These are phyloP conservation scores for Salinomyces thailandicus DNA, from an alignment of 2,329 filamentous ascomycete species.

Conservation along the genomic window DNA sequence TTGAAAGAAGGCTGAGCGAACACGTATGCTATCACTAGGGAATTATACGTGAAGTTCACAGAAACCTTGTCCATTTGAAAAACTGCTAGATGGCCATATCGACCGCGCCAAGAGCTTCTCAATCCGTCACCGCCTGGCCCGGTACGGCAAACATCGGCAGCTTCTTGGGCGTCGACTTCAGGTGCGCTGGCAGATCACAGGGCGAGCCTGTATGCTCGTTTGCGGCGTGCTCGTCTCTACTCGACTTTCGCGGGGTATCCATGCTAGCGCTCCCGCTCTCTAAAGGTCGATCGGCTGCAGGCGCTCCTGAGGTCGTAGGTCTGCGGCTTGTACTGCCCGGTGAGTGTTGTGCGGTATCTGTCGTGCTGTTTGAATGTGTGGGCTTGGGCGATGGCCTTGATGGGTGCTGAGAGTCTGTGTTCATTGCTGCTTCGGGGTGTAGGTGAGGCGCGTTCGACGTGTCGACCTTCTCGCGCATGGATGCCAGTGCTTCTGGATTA, in stretches of 20 bases:
- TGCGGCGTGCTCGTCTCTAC: constrained; percentile 14
- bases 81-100: too few relatives aligned
- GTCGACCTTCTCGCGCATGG: constrained; percentile 17
- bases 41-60: too few relatives aligned
- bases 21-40: too few relatives aligned
- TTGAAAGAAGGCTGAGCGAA: too few relatives aligned
- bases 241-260: constrained; percentile 5
- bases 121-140: constrained; percentile 31
- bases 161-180: constrained; percentile 22
- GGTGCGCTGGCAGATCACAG: constrained; percentile 17
- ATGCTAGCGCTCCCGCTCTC: too few relatives aligned
- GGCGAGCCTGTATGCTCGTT: constrained; percentile 10
- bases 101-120: too few relatives aligned
- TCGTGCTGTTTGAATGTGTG: not conserved
- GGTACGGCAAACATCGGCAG: constrained; percentile 36
- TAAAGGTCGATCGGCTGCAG: too few relatives aligned
- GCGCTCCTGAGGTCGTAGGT: not conserved
- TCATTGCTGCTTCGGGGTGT: constrained; percentile 12
- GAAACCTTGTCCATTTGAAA: too few relatives aligned
- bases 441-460: constrained; percentile 14
- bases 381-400: not conserved
- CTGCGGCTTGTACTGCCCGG: too few relatives aligned
- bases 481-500: constrained; percentile 16
- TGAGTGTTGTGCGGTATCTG: too few relatives aligned
- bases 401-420: constrained; percentile 11